Conservation (phyloP, 345 rosid species). For the Eucalyptus cloeziana region DNA sequence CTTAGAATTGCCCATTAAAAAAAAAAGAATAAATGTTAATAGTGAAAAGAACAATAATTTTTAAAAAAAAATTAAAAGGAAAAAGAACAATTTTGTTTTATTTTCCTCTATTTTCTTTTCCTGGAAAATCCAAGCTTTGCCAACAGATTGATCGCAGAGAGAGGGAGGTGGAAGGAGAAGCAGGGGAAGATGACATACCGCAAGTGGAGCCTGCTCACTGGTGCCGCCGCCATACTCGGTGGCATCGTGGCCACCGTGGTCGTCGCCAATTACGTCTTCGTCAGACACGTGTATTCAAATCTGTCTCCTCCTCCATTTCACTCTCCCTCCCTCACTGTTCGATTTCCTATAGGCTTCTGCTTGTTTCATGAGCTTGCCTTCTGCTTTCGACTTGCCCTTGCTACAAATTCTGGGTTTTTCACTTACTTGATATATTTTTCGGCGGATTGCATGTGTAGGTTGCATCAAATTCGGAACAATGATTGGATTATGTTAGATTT, state of each 20-base stretch:
- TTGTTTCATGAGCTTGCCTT: background rate
- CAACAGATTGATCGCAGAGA: too few species aligned
- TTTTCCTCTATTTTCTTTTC: too few species aligned
- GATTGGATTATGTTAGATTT: too few species aligned
- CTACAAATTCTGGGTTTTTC: background rate
- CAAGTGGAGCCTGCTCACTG: conserved; percentile 83
- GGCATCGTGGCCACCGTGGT: conserved; percentile 47
- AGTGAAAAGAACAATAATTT: too few species aligned
- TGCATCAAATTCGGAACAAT: too few species aligned
- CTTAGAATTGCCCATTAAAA: too few species aligned
- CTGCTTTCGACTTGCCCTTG: background rate
- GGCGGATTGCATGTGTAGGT: too few species aligned
- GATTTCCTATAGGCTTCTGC: background rate
- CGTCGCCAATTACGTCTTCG: conserved; percentile 31
- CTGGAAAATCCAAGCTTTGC: too few species aligned
- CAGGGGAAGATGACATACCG: conserved; percentile 55
- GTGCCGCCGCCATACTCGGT: conserved; percentile 50
- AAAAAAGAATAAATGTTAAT: too few species aligned
- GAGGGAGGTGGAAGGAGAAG: background rate
- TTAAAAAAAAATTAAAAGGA: too few species aligned
- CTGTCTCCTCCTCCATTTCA: background rate
- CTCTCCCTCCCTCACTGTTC: background rate
- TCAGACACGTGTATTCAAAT: conserved; percentile 25
- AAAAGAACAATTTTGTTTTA: too few species aligned
- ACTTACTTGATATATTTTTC: too few species aligned